phyloP scores from a whole-genome alignment of 116 monocot species.

The Cymodocea nodosa region DNA sequence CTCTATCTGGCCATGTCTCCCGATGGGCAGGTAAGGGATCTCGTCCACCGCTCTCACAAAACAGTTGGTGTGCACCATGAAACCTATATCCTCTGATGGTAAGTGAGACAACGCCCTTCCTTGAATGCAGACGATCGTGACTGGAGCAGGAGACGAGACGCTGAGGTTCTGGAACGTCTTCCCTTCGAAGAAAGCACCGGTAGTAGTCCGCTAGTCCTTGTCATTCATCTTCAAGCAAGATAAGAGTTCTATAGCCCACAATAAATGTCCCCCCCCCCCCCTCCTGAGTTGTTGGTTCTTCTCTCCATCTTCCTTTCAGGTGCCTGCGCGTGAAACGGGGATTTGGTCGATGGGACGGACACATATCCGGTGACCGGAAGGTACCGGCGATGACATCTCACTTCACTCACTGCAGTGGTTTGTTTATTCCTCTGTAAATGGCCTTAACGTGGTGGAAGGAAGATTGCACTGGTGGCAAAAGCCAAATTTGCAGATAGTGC shows the following conservation, averaged over 20 bases:
- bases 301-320: constrained; percentile 15
- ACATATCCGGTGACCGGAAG: constrained; percentile 49
- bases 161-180: constrained; percentile 94
- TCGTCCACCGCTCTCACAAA: not conserved
- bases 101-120: not conserved
- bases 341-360: constrained; percentile 69
- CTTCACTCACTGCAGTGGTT: not conserved
- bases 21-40: constrained; percentile 34
- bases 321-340: constrained; percentile 48
- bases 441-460: no score
- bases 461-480: no score
- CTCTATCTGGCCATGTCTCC: constrained; percentile 83
- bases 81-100: no score
- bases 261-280: no score
- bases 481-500: no score
- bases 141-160: constrained; percentile 96
- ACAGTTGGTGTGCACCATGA: no score
- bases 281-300: not conserved
- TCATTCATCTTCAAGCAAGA: no score
- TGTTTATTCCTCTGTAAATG: no score
- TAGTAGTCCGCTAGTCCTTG: no score
- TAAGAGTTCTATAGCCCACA: no score
- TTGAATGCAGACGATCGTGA: constrained; percentile 69
- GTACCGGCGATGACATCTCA: not conserved
- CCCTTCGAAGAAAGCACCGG: constrained; percentile 59